Percentiles rank a stretch among this genome's conserved stretches.
phyloP scores from a whole-genome alignment of 176 grass and related monocot species.

The Oryza coarctata region DNA sequence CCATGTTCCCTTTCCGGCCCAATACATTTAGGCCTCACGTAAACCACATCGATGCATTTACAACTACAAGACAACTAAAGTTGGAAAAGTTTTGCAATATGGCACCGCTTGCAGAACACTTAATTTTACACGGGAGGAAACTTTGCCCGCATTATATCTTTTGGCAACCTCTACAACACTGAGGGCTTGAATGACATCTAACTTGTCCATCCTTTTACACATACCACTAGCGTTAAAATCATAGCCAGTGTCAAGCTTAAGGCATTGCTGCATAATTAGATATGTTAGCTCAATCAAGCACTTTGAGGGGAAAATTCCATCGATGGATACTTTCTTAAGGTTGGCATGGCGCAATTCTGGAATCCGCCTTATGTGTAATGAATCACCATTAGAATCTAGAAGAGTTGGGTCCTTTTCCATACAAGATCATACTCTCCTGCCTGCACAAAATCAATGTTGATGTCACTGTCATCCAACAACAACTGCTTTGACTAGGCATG shows the following conservation, averaged over 20 bases:
- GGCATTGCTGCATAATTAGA: neutral
- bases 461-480: neutral
- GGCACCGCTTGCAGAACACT: neutral
- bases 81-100: neutral
- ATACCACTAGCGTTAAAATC: neutral
- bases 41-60: too few relatives aligned
- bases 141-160: neutral
- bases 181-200: neutral
- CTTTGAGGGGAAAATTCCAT: constrained; percentile 5
- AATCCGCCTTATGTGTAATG: neutral
- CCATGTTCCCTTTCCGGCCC: too few relatives aligned
- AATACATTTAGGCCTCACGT: too few relatives aligned
- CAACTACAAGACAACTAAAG: neutral
- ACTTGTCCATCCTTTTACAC: neutral
- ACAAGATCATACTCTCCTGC: neutral
- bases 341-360: neutral
- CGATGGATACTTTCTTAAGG: constrained; percentile 17
- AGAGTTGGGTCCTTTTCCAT: neutral
- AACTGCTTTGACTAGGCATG: neutral
- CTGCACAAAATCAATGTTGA: neutral
- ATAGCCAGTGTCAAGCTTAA: neutral
- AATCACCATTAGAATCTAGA: neutral
- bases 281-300: constrained; percentile 27
- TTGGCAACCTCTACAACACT: neutral
- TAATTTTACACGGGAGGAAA: neutral